Evolutionary conservation across 164 flowering plant genomes (phyloP).

Genomic region (Stephania cephalantha): DNA sequence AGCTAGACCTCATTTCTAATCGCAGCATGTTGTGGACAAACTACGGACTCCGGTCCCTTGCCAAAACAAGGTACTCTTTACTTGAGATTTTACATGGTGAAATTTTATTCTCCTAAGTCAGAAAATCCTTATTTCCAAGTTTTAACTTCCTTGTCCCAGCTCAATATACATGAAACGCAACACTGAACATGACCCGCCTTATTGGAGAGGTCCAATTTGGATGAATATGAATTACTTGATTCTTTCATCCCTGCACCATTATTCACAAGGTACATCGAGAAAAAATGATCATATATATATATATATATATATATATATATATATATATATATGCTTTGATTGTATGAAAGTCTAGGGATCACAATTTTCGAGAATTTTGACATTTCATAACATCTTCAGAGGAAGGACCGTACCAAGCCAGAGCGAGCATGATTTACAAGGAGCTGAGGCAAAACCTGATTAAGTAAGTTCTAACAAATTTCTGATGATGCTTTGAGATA

Average conservation of each 20-base stretch:
- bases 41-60: conserved; percentile 79
- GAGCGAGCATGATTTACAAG: conserved; percentile 44
- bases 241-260: conserved; percentile 82
- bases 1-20: conserved; percentile 85
- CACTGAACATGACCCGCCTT: conserved; percentile 94
- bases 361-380: neutral
- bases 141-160: conserved; percentile 30
- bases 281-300: neutral
- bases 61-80: conserved; percentile 68
- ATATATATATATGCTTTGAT: neutral
- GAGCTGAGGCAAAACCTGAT: conserved; percentile 73
- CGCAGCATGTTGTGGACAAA: conserved; percentile 76
- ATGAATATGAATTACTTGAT: conserved; percentile 95
- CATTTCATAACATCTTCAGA: conserved; percentile 19
- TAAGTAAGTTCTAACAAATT: conserved; percentile 36
- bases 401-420: conserved; percentile 47
- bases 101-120: neutral
- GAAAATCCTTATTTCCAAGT: conserved; percentile 5
- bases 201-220: conserved; percentile 99
- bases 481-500: neutral
- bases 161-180: conserved; percentile 91
- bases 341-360: neutral
- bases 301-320: neutral
- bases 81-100: neutral
- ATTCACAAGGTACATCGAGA: conserved; percentile 51